phyloP scores from a whole-genome alignment of 371 early-diverging fungal genomes.

The Syncephalastrum sp. region DNA sequence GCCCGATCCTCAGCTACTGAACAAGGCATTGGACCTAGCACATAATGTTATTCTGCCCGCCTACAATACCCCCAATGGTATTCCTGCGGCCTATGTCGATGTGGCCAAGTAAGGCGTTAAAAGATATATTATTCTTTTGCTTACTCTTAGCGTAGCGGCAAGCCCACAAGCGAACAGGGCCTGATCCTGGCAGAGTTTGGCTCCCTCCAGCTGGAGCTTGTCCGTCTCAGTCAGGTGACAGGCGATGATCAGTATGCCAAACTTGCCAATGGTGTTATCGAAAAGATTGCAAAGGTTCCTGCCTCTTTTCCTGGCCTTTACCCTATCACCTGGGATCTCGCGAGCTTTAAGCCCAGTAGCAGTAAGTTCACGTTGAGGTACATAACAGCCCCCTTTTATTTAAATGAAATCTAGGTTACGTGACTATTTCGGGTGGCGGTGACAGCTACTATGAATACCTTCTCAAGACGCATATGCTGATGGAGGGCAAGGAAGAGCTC shows the following conservation, averaged over 20 bases:
- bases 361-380: slow-evolving; percentile 21
- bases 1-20: slow-evolving; percentile 56
- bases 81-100: slow-evolving; percentile 79
- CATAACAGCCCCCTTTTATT: slow-evolving; percentile 8
- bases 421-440: slow-evolving; percentile 63
- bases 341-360: slow-evolving; percentile 41
- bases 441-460: slow-evolving; percentile 92
- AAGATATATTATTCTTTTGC: neutral
- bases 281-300: slow-evolving; percentile 47
- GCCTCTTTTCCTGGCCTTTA: slow-evolving; percentile 69
- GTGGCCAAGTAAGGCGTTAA: slow-evolving; percentile 24
- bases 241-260: slow-evolving; percentile 65
- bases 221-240: slow-evolving; percentile 77
- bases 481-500: slow-evolving; percentile 50
- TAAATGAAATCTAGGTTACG: slow-evolving; percentile 20
- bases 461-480: slow-evolving; percentile 65
- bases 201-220: slow-evolving; percentile 86
- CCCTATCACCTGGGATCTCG: slow-evolving; percentile 56
- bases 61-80: slow-evolving; percentile 59
- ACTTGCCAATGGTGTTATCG: slow-evolving; percentile 63
- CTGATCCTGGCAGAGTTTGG: slow-evolving; percentile 84
- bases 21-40: slow-evolving; percentile 31
- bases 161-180: slow-evolving; percentile 20
- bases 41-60: slow-evolving; percentile 43
- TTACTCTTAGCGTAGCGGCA: slow-evolving; percentile 1